Base-by-base conservation (phyloP, 208 protist species). In the Trypanosoma vivax region DNA sequence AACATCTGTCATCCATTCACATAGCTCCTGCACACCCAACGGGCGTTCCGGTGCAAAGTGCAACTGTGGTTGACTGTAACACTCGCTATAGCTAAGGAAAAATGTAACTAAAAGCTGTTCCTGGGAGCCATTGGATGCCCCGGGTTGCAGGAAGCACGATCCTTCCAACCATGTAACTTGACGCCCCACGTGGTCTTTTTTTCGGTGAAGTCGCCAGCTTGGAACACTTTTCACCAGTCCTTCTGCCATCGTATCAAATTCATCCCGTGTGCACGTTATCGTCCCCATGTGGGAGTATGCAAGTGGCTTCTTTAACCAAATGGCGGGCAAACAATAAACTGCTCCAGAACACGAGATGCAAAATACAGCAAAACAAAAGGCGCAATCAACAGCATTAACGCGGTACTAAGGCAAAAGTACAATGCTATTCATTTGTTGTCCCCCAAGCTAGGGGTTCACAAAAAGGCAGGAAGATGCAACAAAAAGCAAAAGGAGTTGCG, bases 61-160 rank as follows among this genome's bases (percentile, higher is more conserved):
- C 18, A 85, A 30, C 39, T 85, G 73, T 14, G 77, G 73, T 25
- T 64, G 55, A 16, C 21, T 45, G 48, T 70, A 70, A 25, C 54
- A 70, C 45, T 70, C 63, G 30, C 48, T 62, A 49, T 62, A 70
- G 28, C 43, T 54, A 19, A 70, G 9, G 54, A 64, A 61, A 25
- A 56, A 70, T 14, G 42, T 58, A 13, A 70, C 34, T 10, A 57
- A 27, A n/a, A 68, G 38, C 13, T 39, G 25, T 28, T 50, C 46
- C 16, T n/a, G 28, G 35, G 7, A 2, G 33, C 29, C 53, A 46
- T 43, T 27, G 6, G 7, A 21, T 13, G 5, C 30, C 9, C 18
- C 19, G 33, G 46, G 46, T 13, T 37, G 35, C 11, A 70, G 1
- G 3, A 42, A 11, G 38, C 33, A 40, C 7, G 34, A 51, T n/a